phyloP scores from a whole-genome alignment of 2,329 filamentous ascomycete genomes.

The Clarireedia paspali region DNA sequence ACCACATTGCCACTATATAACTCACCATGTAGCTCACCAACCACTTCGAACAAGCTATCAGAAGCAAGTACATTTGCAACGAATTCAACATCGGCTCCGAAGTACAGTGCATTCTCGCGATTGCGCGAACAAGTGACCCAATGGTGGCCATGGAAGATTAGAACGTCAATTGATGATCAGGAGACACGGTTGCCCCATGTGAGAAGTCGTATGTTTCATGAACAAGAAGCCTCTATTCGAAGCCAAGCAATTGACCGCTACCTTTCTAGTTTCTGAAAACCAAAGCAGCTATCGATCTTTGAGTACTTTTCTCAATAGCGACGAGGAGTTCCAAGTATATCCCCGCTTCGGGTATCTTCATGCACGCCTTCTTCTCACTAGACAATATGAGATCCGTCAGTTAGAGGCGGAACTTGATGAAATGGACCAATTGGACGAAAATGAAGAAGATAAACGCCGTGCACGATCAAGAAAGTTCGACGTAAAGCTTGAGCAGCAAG shows the following conservation, averaged over 20 bases:
- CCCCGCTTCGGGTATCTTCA: constrained; percentile 36
- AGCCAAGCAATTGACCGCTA: not conserved
- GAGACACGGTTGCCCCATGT: not conserved
- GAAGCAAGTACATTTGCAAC: not conserved
- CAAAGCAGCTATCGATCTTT: constrained; percentile 32
- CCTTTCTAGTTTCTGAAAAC: constrained; percentile 10
- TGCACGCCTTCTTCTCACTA: constrained; percentile 28
- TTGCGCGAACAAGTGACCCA: not conserved
- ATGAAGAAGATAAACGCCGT: not conserved
- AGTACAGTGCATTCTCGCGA: not conserved
- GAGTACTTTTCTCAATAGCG: constrained; percentile 34
- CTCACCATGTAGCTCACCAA: not conserved
- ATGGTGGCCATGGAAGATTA: not conserved
- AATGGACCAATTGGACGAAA: constrained; percentile 7
- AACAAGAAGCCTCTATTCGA: not conserved
- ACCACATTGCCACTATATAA: not conserved
- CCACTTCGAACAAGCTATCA: not conserved
- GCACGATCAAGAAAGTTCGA: constrained; percentile 8
- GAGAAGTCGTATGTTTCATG: not conserved
- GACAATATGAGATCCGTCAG: constrained; percentile 18
- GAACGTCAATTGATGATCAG: not conserved
- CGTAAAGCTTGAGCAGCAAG: not conserved
- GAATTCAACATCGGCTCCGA: not conserved
- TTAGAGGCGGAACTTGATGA: constrained; percentile 18
- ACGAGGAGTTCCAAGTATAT: constrained; percentile 35